Evolutionary conservation across 306 rosid species (phyloP).

Genomic region (Astragalus glycyphyllos): DNA sequence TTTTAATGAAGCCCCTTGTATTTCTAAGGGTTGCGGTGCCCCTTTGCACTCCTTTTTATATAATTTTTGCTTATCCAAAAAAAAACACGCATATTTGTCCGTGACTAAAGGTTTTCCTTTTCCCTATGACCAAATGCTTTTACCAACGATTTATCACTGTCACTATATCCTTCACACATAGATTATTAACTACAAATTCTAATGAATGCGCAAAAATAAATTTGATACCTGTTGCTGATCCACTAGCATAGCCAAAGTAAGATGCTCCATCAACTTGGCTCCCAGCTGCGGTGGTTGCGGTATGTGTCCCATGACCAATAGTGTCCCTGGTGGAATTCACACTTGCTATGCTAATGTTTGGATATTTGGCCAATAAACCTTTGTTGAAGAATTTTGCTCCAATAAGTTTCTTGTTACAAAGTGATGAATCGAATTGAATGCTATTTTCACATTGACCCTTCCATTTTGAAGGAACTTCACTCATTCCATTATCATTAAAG

Average conservation of each 20-base stretch:
- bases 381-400: slow-evolving; percentile 79
- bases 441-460: slow-evolving; percentile 66
- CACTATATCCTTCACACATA: no score
- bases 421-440: slow-evolving; percentile 54
- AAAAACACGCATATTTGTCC: no score
- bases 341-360: slow-evolving; percentile 40
- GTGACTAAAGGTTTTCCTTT: no score
- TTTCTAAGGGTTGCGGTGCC: no score
- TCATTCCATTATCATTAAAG: slow-evolving; percentile 57
- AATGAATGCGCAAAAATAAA: no score
- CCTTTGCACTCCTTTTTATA: no score
- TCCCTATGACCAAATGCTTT: no score
- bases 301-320: slow-evolving; percentile 83
- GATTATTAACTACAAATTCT: no score
- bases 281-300: slow-evolving; percentile 72
- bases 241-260: slow-evolving; percentile 64
- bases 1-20: no score
- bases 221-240: slow-evolving; percentile 48
- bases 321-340: slow-evolving; percentile 70
- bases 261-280: slow-evolving; percentile 57
- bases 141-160: no score
- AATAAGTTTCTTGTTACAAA: slow-evolving; percentile 81
- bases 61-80: no score
- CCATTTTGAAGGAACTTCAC: slow-evolving; percentile 67
- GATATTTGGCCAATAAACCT: slow-evolving; percentile 52